These are phyloP conservation scores for Candida glaebosa DNA, from an alignment of 805 yeast species.

Conservation along the genomic window DNA sequence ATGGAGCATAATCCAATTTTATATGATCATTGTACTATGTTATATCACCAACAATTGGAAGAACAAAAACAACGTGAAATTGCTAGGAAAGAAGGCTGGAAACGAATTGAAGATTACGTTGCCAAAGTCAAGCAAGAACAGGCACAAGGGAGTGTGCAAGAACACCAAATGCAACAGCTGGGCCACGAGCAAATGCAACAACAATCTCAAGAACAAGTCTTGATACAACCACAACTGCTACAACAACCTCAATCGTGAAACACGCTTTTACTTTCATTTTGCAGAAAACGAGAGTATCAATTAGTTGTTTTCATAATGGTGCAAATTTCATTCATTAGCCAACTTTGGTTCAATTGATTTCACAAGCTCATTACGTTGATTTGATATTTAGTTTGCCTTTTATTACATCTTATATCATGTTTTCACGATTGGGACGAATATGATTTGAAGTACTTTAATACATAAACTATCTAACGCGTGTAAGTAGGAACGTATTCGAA, in stretches of 20 bases:
- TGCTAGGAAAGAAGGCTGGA: conserved; percentile 69
- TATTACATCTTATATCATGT: background rate
- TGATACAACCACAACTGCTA: conserved; percentile 1
- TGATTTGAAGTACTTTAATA: background rate
- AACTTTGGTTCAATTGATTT: background rate
- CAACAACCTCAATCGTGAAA: background rate
- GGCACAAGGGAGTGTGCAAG: conserved; percentile 5
- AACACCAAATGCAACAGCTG: background rate
- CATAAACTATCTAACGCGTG: background rate
- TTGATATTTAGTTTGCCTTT: conserved; percentile 1
- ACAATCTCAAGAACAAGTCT: background rate
- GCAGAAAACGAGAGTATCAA: too few species aligned
- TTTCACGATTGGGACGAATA: background rate
- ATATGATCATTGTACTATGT: conserved; percentile 88
- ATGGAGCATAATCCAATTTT: conserved; percentile 89
- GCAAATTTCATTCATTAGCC: background rate
- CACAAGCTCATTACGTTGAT: background rate
- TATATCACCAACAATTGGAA: conserved; percentile 75
- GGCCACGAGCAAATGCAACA: background rate
- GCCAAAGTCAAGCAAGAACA: conserved; percentile 19
- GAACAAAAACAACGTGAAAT: conserved; percentile 65
- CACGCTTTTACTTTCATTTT: too few species aligned
- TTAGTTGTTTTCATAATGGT: background rate
- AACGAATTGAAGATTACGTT: conserved; percentile 61
- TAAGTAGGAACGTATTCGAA: background rate